Evolutionary conservation across 2,329 filamentous ascomycete species (phyloP).

Genomic region (Sporothrix pseudoabietina): DNA sequence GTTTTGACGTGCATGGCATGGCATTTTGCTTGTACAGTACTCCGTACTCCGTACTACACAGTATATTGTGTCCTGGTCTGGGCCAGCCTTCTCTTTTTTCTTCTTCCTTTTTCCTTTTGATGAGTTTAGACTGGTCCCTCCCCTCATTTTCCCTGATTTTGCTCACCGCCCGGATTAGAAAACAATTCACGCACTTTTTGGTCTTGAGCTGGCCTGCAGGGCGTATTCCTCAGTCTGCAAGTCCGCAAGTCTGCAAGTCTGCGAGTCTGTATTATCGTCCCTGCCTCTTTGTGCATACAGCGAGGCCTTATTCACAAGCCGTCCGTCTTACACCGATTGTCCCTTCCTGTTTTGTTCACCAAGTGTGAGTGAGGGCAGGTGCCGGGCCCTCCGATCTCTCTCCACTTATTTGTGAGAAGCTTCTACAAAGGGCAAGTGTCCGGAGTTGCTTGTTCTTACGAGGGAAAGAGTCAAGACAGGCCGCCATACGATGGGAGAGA

Average conservation of each 20-base stretch:
- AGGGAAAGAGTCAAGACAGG: background rate
- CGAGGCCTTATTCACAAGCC: background rate
- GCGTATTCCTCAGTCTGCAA: background rate
- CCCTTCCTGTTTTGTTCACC: background rate
- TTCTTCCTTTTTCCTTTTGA: too few species aligned
- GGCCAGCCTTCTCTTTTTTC: slow-evolving; percentile 6
- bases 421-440: background rate
- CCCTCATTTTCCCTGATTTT: background rate
- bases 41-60: too few species aligned
- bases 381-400: background rate
- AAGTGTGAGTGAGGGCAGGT: background rate
- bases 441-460: background rate
- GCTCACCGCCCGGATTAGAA: slow-evolving; percentile 17
- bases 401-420: background rate
- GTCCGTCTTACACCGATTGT: background rate
- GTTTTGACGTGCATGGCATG: background rate
- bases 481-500: background rate
- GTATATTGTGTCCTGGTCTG: background rate
- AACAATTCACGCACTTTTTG: background rate
- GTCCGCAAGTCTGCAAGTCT: background rate
- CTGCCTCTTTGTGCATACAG: background rate
- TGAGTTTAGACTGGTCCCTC: background rate
- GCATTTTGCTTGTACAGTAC: background rate
- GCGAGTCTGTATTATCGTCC: background rate
- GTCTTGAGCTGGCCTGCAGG: background rate